These are phyloP conservation scores for Neurospora sp. DNA, from an alignment of 495 filamentous ascomycete species.

Conservation along the genomic window DNA sequence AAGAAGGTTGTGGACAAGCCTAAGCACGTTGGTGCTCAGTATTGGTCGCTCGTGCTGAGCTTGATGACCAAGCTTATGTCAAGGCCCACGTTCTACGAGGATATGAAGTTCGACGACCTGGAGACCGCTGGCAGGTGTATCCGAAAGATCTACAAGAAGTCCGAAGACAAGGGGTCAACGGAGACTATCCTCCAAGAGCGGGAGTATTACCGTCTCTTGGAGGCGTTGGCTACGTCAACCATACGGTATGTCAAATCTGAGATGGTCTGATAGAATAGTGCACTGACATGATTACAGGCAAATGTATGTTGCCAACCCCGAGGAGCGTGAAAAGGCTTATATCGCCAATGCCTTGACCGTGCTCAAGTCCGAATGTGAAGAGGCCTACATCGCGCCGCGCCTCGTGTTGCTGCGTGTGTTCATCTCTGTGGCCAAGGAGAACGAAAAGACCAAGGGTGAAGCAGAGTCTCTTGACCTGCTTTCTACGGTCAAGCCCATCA, in stretches of 20 bases:
- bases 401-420: slow-evolving; percentile 14
- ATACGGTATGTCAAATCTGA: slow-evolving; percentile 16
- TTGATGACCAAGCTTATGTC: slow-evolving; percentile 39
- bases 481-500: neutral
- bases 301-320: slow-evolving; percentile 22
- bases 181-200: slow-evolving; percentile 3
- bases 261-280: neutral
- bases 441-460: neutral
- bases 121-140: slow-evolving; percentile 14
- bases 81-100: slow-evolving; percentile 38
- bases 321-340: slow-evolving; percentile 25
- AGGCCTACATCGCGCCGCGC: slow-evolving; percentile 9
- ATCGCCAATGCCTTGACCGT: slow-evolving; percentile 13
- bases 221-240: slow-evolving; percentile 18
- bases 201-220: slow-evolving; percentile 15
- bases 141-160: slow-evolving; percentile 3
- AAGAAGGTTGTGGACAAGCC: neutral
- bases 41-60: slow-evolving; percentile 27
- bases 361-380: slow-evolving; percentile 15
- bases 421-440: slow-evolving; percentile 2
- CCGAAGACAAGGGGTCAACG: slow-evolving; percentile 1
- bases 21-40: slow-evolving; percentile 1
- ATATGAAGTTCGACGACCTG: slow-evolving; percentile 20
- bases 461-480: slow-evolving; percentile 2
- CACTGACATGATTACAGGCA: slow-evolving; percentile 16